Percentiles rank a stretch among this genome's conserved stretches.
phyloP scores from a whole-genome alignment of 2,329 filamentous ascomycete genomes.

The Zasmidium cellare region DNA sequence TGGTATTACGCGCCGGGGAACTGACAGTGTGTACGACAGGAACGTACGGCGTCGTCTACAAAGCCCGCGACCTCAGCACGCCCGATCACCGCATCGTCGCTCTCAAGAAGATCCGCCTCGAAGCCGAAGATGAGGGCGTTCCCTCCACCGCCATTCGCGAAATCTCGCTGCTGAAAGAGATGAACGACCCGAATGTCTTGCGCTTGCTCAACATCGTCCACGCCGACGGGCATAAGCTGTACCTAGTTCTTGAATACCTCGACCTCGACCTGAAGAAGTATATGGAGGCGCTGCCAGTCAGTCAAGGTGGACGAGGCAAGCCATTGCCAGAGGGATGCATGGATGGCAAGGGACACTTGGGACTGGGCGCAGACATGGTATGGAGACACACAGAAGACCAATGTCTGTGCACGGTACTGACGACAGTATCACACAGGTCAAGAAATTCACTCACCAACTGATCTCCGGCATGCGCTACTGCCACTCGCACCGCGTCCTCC shows the following conservation, averaged over 20 bases:
- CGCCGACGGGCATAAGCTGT: constrained; percentile 91
- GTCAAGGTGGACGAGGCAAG: constrained; percentile 81
- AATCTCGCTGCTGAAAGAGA: constrained; percentile 91
- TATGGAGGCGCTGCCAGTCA: constrained; percentile 86
- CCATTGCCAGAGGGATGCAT: constrained; percentile 70
- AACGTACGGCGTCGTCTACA: constrained; percentile 94
- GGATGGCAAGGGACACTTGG: constrained; percentile 64
- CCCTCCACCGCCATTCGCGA: constrained; percentile 91
- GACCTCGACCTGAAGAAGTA: constrained; percentile 93
- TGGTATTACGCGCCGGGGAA: not conserved
- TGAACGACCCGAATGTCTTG: constrained; percentile 89
- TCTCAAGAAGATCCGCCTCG: constrained; percentile 91
- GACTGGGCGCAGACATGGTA: constrained; percentile 71
- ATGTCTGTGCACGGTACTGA: not conserved
- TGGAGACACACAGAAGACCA: not conserved
- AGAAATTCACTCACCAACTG: constrained; percentile 90
- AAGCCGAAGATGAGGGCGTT: constrained; percentile 92
- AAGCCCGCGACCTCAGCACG: constrained; percentile 81
- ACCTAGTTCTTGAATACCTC: constrained; percentile 89
- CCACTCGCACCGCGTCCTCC: constrained; percentile 82
- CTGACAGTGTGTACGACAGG: constrained; percentile 51
- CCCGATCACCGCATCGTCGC: constrained; percentile 79
- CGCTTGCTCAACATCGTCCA: constrained; percentile 89
- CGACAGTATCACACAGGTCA: constrained; percentile 50
- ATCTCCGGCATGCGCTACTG: constrained; percentile 84